phyloP scores from a whole-genome alignment of 345 rosid species.

The Gossypium herbaceum region DNA sequence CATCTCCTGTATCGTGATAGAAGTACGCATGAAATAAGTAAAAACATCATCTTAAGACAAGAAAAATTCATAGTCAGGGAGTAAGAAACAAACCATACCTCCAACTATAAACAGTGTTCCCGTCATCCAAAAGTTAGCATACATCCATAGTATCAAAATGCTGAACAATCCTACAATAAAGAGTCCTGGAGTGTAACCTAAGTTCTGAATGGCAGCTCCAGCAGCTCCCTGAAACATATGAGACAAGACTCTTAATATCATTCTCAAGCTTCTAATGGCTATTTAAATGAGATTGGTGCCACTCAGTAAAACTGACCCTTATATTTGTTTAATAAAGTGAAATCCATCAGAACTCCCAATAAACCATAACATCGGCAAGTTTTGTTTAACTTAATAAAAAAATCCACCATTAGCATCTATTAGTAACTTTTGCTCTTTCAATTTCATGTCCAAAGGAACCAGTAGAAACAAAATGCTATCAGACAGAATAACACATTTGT shows the following conservation, averaged over 20 bases:
- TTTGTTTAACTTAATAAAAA: background rate
- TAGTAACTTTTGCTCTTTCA: background rate
- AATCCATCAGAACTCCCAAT: background rate
- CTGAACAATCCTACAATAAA: slow-evolving; percentile 84
- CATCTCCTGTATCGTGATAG: background rate
- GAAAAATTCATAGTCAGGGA: slow-evolving; percentile 1
- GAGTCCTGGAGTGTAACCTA: slow-evolving; percentile 96
- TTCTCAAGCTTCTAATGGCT: background rate
- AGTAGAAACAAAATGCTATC: background rate
- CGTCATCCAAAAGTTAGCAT: slow-evolving; percentile 97
- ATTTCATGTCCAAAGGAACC: slow-evolving; percentile 1
- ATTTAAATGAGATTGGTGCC: background rate
- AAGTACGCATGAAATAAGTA: background rate
- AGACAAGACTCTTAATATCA: slow-evolving; percentile 7
- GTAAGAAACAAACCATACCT: slow-evolving; percentile 51
- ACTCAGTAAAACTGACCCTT: background rate
- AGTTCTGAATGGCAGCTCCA: slow-evolving; percentile 68
- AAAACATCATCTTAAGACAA: background rate
- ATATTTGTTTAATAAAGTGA: background rate
- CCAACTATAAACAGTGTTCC: slow-evolving; percentile 89
- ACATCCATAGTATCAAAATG: slow-evolving; percentile 91
- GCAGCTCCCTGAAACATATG: slow-evolving; percentile 74
- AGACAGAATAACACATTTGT: background rate
- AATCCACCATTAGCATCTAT: background rate
- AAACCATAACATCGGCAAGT: background rate